phyloP scores from a whole-genome alignment of 2,329 filamentous ascomycete genomes.

The Eutypa lata region DNA sequence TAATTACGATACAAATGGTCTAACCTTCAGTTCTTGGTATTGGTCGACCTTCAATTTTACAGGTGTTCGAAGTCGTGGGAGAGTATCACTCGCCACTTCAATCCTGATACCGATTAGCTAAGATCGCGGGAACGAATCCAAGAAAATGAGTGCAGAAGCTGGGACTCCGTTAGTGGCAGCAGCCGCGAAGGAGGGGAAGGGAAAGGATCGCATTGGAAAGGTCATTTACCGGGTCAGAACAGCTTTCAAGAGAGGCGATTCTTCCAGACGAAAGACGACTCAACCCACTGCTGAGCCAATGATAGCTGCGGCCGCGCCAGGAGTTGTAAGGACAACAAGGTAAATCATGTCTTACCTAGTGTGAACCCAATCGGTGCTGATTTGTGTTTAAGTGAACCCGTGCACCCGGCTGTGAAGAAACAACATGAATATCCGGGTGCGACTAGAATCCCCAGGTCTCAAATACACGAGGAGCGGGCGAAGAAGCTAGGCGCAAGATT shows the following conservation, averaged over 20 bases:
- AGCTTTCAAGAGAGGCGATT: conserved; percentile 44
- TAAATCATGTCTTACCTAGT: conserved; percentile 13
- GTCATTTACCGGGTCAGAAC: conserved; percentile 49
- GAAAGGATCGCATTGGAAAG: conserved; percentile 45
- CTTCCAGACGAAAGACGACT: conserved; percentile 15
- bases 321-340: conserved; percentile 12
- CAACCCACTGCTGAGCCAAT: background rate
- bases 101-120: background rate
- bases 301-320: conserved; percentile 8
- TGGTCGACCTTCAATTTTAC: too few relatives aligned
- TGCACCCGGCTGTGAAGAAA: conserved; percentile 6
- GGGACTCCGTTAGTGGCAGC: conserved; percentile 8
- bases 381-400: background rate
- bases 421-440: conserved; percentile 24
- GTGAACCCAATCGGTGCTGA: conserved; percentile 1
- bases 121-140: background rate
- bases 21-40: too few relatives aligned
- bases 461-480: conserved; percentile 55
- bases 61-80: too few relatives aligned
- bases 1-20: too few relatives aligned
- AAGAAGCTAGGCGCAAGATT: conserved; percentile 54
- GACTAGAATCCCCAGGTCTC: conserved; percentile 42
- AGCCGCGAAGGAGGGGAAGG: conserved; percentile 25
- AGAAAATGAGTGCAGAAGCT: conserved; percentile 22
- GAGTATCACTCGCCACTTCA: too few relatives aligned